Base-by-base conservation (phyloP, 179 eudicot species). In the Beta macrorhiza region DNA sequence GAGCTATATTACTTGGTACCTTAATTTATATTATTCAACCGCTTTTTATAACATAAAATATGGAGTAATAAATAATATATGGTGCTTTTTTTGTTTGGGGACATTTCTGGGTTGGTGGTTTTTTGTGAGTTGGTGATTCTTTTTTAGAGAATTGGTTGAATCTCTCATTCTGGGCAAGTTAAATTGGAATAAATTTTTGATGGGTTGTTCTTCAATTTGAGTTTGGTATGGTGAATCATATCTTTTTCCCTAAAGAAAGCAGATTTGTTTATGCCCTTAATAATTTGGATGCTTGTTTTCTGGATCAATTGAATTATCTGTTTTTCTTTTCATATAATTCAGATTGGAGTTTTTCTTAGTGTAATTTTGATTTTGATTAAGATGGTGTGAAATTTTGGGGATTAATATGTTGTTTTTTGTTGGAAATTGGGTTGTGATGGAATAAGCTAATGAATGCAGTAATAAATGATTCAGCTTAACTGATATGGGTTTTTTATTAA, bases 161-260 rank as follows among this genome's bases (percentile, higher is more conserved):
- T 76, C 42, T 77, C 37, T 59, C 16, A 8, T 17, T 77, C 55
- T 70, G 71, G 80, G 80, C 10, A 83, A 63, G 72, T 51, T 49
- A 15, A 78, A 74, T 84, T 74, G 67, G 73, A 52, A 61, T 57
- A 12, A 77, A 67, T 67, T 59, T 37, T 45, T 80, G 20, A 72
- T 79, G 84, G 79, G 80, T 68, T 74, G 75, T 79, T 82, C 20
- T 83, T 69, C 65, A 47, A 22, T 77, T 74, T 76, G n/a, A 22
- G 67, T 69, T 67, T 79, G 68, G 63, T 78, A 19, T 55, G 58
- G 55, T 78, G 63, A 75, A 45, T 71, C 22, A 67, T 32, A 25
- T 13, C 1, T 67, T 74, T 4, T 7, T 44, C 25, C 71, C 67
- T 79, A 37, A 73, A 62, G 82, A 75, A 53, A 74, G 84, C 76